These are phyloP conservation scores for Volvariella volvacea DNA, from an alignment of 1,284 basidiomycete species.

Conservation along the genomic window DNA sequence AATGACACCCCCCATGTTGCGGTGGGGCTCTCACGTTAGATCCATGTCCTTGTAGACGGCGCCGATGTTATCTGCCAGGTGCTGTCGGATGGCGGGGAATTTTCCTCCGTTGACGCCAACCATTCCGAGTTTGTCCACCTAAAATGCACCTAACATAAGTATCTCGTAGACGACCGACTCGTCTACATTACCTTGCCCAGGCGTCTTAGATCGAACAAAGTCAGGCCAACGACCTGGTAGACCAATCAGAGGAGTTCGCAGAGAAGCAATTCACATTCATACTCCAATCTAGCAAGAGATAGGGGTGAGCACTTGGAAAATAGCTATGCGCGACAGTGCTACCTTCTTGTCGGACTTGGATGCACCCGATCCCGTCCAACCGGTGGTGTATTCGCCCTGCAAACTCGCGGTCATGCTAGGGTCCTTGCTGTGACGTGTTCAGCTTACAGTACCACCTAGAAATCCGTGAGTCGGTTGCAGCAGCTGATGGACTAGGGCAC, in stretches of 20 bases:
- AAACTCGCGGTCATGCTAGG: not conserved
- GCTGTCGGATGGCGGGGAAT: slow-evolving; percentile 78
- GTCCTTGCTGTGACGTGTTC: not conserved
- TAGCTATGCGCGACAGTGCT: slow-evolving; percentile 11
- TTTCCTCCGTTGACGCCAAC: slow-evolving; percentile 80
- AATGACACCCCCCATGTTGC: slow-evolving; percentile 1
- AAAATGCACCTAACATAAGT: slow-evolving; percentile 1
- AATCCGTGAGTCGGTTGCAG: slow-evolving; percentile 7
- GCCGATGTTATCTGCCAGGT: slow-evolving; percentile 80
- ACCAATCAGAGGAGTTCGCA: slow-evolving; percentile 6
- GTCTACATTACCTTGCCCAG: slow-evolving; percentile 64
- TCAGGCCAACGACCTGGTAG: slow-evolving; percentile 78
- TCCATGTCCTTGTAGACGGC: slow-evolving; percentile 84
- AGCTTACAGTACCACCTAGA: slow-evolving; percentile 58
- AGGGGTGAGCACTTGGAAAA: slow-evolving; percentile 4
- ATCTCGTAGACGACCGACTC: not conserved
- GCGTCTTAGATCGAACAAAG: slow-evolving; percentile 85
- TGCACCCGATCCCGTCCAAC: slow-evolving; percentile 85
- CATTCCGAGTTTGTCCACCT: slow-evolving; percentile 74
- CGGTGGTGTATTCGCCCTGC: slow-evolving; percentile 89
- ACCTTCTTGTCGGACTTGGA: slow-evolving; percentile 95
- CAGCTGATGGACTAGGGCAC: not conserved
- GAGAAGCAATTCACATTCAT: slow-evolving; percentile 18
- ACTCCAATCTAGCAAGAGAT: slow-evolving; percentile 54
- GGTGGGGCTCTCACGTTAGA: slow-evolving; percentile 46